Evolutionary conservation across 495 filamentous ascomycete species (phyloP).

Genomic region (Usnea hakonensis): DNA sequence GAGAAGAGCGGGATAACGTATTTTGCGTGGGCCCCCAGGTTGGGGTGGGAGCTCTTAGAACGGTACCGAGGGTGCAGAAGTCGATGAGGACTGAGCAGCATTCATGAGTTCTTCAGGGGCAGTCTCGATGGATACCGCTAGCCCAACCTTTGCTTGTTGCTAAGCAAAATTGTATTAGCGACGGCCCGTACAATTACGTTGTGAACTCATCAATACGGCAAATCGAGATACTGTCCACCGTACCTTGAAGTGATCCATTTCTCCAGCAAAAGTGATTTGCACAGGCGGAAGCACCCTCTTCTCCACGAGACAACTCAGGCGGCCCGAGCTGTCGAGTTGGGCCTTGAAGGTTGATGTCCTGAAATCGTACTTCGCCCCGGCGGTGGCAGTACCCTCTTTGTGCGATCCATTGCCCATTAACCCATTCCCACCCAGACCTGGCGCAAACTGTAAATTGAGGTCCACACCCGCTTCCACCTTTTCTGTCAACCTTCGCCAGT

Average conservation of each 20-base stretch:
- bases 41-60: constrained; percentile 16
- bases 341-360: constrained; percentile 86
- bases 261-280: constrained; percentile 86
- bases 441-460: constrained; percentile 77
- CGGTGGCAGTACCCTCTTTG: constrained; percentile 80
- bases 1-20: constrained; percentile 13
- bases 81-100: constrained; percentile 52
- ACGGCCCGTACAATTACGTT: not conserved
- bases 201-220: constrained; percentile 23
- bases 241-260: constrained; percentile 96
- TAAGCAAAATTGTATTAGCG: constrained; percentile 34
- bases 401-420: constrained; percentile 63
- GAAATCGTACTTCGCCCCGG: constrained; percentile 99
- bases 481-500: constrained; percentile 91
- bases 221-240: constrained; percentile 1
- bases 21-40: not conserved
- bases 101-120: constrained; percentile 85
- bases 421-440: constrained; percentile 44
- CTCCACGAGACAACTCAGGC: constrained; percentile 86
- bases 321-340: constrained; percentile 90
- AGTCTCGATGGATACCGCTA: constrained; percentile 90
- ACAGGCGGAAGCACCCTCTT: constrained; percentile 89
- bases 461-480: constrained; percentile 95
- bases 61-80: constrained; percentile 19
- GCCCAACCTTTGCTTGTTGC: constrained; percentile 91